Base-by-base conservation (phyloP, 228 moss, liverwort and hornwort genomes). In the Sphagnum magellanicum region DNA sequence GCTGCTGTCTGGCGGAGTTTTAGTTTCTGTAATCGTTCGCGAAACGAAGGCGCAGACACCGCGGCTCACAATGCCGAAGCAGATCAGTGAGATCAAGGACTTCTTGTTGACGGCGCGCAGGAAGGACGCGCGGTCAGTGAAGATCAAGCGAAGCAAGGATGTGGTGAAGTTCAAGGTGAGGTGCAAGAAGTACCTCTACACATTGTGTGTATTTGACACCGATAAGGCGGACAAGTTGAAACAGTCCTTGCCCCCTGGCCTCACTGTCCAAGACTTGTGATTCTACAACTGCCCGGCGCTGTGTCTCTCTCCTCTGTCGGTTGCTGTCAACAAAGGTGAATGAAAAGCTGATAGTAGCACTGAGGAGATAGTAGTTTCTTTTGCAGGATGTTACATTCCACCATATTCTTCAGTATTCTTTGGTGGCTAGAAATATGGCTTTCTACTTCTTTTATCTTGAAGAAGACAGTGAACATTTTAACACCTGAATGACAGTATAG, bases 131-230 rank as follows among this genome's bases (percentile, higher is more conserved):
- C 61, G 78, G 63, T 83, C 80, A 63, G 83, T 87, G 16, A 87
- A 87, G 87, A 87, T 87, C 74, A 87, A 87, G 74, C 83, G 87
- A 71, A 83, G 83, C 68, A 87, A 87, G 83, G 78, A 87, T 80
- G 83, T 87, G 16, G 83, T 87, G 70, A 87, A 87, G 78, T 87
- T 87, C 59, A 87, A 87, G 66, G 87, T 83, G 14, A 72, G 87
- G 83, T 87, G 87, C 81, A 76, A 76, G 60, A 83, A 80, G 78
- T 87, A 71, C 64, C 71, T 71, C 64, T 63, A 71, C 71, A 71
- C 71, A 13, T 16, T 71, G 48, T 71, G 71, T 10, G 71, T 71
- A 0, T 71, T 64, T 53, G 64, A 71, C 71, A 63, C 71, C 49
- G 71, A 71, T 5, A 71, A 71, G 71, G 71, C 71, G 15, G 71